Base-by-base conservation (phyloP, 106 monocot genomes). In the Dendrobium officinale region DNA sequence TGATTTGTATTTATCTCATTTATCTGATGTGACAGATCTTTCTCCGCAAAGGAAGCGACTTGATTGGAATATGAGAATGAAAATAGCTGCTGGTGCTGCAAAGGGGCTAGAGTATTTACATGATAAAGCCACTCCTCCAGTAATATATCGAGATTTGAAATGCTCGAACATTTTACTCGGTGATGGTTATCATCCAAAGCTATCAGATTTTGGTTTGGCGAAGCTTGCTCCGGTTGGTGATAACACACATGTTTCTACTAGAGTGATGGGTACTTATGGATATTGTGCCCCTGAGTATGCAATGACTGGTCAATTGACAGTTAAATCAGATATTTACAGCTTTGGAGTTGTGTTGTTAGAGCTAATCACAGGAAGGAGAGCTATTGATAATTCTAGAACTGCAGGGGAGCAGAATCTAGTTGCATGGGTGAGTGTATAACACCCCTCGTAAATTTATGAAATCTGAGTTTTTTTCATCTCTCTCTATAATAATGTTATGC, bases 81-180 rank as follows among this genome's bases (percentile, higher is more conserved):
- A 74, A n/a, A 42, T 74, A 74, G 74, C 37, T 18, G 74, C 74
- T 6, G 74, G 74, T 44, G 74, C 74, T 5, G 74, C 74, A 1
- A 74, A 74, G 43, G 74, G 74, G 74, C 43, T 74, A 20, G 74
- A 74, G 43, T 74, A 74, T 44, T 44, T 74, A 10, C 74, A 74
- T 44, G 74, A 74, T 74, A 74, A 74, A 74, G 74, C 74, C 41
- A 74, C 74, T 42, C 74, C 74, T 5, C 74, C 74, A 19, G 74
- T 74, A n/a, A 74, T 74, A 74, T 74, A 74, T 74, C 74, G 74
- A 8, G 74, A 74, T 74, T n/a, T 74, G 74, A 74, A 74, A n/a
- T 74, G 74, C 74, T 74, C 74, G 1, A 74, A 74, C 43, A 74
- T 74, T 74, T 74, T 74, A 9, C 74, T 74, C 1, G 74, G 44